Base-by-base conservation (phyloP, 805 yeast genomes). In the Ogataea dorogensis region DNA sequence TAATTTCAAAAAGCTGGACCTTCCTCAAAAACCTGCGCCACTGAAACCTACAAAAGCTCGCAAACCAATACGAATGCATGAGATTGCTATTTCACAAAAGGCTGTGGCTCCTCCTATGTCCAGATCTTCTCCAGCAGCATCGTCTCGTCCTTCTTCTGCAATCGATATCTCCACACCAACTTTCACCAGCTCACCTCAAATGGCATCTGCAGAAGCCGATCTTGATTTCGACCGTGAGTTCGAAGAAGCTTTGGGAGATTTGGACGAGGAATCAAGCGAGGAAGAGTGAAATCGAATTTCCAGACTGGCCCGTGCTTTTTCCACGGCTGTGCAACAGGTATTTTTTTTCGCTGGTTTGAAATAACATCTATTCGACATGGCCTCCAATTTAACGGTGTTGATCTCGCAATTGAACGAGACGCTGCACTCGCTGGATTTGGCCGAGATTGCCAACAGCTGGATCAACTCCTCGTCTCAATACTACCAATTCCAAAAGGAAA, bases 231-330 rank as follows among this genome's bases (percentile, higher is more conserved):
- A 51, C 30, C 51, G 53, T 11, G 59, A 50, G 26, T 48, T 53
- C 20, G 55, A 53, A 24, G 46, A 46, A 20, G 56, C 54, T 8
- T 38, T 51, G 23, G 53, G 44, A 18, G 47, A 40, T n/a, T 35
- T 46, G 14, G 50, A 43, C 12, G 30, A 51, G 16, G 56, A 50
- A n/a, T 49, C 47, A 40, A 54, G 57, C 36, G 60, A 55, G 36
- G 60, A 55, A 32, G 60, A 55, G 33, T 55, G 31, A 37, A 10
- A n/a, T n/a, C n/a, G n/a, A n/a, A n/a, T n/a, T n/a, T n/a, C n/a
- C n/a, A n/a, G n/a, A n/a, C n/a, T n/a, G 12, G 11, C 18, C 14
- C 14, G 24, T 28, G 12, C 19, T 8, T n/a, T 18, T 22, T 21
- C n/a, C 14, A 17, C n/a, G 32, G 31, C 33, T 34, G 33, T 29